A percentile compares a stretch with the other conserved stretches of the same genome.
These are phyloP conservation scores for Venturia pyrina DNA, from an alignment of 2,329 filamentous ascomycete genomes.

Conservation along the genomic window DNA sequence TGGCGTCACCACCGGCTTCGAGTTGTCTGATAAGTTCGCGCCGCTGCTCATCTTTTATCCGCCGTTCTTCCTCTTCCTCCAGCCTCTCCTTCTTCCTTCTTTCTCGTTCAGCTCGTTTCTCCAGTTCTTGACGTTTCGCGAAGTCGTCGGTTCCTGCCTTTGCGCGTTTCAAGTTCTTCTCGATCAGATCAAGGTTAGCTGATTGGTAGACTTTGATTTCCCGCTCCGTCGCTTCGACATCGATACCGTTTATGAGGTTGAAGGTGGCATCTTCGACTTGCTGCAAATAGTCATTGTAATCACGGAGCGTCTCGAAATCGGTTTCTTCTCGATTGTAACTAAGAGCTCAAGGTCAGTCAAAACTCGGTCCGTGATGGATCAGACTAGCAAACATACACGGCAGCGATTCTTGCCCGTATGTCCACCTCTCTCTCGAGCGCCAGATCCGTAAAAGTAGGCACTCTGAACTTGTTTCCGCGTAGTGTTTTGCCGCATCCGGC, in stretches of 20 bases:
- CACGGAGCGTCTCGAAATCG: constrained; percentile 75
- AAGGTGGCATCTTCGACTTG: constrained; percentile 83
- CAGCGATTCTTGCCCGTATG: constrained; percentile 67
- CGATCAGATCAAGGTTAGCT: constrained; percentile 53
- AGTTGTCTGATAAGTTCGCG: constrained; percentile 59
- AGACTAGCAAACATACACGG: neutral
- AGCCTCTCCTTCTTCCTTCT: constrained; percentile 51
- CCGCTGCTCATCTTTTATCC: constrained; percentile 21
- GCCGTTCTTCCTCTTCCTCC: constrained; percentile 52
- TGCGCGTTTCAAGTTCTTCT: constrained; percentile 39
- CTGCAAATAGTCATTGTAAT: constrained; percentile 92
- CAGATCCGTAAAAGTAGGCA: constrained; percentile 84
- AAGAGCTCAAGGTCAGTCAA: neutral
- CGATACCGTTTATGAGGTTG: constrained; percentile 66
- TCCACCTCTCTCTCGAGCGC: constrained; percentile 87
- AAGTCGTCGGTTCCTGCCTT: constrained; percentile 37
- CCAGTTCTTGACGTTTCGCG: constrained; percentile 35
- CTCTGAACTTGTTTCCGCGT: constrained; percentile 72
- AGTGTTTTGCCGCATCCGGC: constrained; percentile 80
- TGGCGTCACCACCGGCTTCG: constrained; percentile 53
- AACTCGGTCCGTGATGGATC: constrained; percentile 12
- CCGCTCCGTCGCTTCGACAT: constrained; percentile 53
- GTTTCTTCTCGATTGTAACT: constrained; percentile 85
- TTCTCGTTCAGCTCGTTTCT: constrained; percentile 29
- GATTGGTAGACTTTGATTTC: constrained; percentile 61